Evolutionary conservation across 208 protist species (phyloP).

Genomic region (Crithidia expoeki): DNA sequence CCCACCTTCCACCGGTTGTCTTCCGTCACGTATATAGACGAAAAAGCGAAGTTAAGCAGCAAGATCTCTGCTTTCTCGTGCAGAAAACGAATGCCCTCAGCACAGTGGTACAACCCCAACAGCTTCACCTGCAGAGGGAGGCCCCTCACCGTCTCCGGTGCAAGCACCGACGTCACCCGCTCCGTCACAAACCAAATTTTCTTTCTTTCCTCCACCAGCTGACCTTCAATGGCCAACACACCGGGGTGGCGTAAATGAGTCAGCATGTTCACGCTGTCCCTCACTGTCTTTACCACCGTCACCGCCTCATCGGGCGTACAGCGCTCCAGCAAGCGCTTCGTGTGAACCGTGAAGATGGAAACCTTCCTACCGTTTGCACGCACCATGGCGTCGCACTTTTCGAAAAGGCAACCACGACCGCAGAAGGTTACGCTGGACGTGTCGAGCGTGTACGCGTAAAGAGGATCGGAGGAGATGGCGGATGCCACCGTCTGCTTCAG

Average conservation of each 20-base stretch:
- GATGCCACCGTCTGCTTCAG: slow-evolving; percentile 43
- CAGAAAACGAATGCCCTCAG: slow-evolving; percentile 53
- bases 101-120: slow-evolving; percentile 47
- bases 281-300: slow-evolving; percentile 33
- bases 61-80: slow-evolving; percentile 54
- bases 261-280: slow-evolving; percentile 37
- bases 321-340: slow-evolving; percentile 36
- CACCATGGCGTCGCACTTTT: slow-evolving; percentile 46
- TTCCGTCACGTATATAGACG: slow-evolving; percentile 51
- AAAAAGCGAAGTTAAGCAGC: slow-evolving; percentile 54
- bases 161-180: slow-evolving; percentile 43
- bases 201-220: slow-evolving; percentile 42
- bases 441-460: slow-evolving; percentile 44
- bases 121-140: slow-evolving; percentile 47
- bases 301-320: slow-evolving; percentile 33
- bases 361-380: slow-evolving; percentile 40
- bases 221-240: slow-evolving; percentile 46
- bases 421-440: slow-evolving; percentile 23
- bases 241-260: slow-evolving; percentile 49
- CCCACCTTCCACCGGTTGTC: slow-evolving; percentile 57
- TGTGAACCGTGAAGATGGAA: slow-evolving; percentile 50
- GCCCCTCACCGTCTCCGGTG: slow-evolving; percentile 24
- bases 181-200: slow-evolving; percentile 56
- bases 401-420: slow-evolving; percentile 44
- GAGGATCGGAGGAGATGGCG: slow-evolving; percentile 38